Evolutionary conservation across 345 rosid species (phyloP).

Genomic region (Citrus trifoliata): DNA sequence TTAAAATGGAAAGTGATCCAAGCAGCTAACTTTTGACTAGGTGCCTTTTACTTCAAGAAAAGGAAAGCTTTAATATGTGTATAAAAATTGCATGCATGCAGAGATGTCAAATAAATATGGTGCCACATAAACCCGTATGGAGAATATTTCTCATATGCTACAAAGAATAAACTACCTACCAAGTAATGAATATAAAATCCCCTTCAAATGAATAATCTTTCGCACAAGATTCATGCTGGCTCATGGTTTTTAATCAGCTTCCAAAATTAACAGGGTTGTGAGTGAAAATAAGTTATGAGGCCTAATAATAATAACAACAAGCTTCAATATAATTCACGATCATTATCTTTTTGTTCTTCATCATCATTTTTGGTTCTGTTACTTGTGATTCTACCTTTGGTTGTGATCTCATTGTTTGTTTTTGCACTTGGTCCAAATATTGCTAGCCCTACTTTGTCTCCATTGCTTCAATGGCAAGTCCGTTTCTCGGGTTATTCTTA

Average conservation of each 20-base stretch:
- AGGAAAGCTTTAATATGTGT: not conserved
- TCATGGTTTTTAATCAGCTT: not conserved
- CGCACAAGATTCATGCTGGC: not conserved
- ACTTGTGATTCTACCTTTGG: conserved; percentile 3
- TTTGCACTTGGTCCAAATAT: not conserved
- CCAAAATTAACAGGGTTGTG: not conserved
- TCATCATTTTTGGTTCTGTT: not conserved
- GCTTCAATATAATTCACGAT: not conserved
- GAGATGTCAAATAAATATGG: not conserved
- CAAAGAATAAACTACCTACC: conserved; percentile 9
- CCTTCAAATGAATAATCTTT: not conserved
- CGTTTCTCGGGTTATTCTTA: not conserved
- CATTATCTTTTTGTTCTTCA: not conserved
- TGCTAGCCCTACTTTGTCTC: conserved; percentile 5
- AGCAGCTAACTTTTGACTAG: not conserved
- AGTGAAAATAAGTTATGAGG: not conserved
- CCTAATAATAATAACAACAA: not conserved
- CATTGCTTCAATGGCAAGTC: conserved; percentile 12
- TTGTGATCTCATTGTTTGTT: not conserved
- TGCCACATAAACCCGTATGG: not conserved
- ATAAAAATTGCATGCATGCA: not conserved
- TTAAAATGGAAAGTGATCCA: not conserved
- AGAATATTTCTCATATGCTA: not conserved
- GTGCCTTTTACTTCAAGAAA: not conserved
- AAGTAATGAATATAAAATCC: conserved; percentile 14